A percentile compares a stretch with the other conserved stretches of the same genome.
Evolutionary conservation across 441 rosid genomes (phyloP).

Genomic region (Manihot esculenta): DNA sequence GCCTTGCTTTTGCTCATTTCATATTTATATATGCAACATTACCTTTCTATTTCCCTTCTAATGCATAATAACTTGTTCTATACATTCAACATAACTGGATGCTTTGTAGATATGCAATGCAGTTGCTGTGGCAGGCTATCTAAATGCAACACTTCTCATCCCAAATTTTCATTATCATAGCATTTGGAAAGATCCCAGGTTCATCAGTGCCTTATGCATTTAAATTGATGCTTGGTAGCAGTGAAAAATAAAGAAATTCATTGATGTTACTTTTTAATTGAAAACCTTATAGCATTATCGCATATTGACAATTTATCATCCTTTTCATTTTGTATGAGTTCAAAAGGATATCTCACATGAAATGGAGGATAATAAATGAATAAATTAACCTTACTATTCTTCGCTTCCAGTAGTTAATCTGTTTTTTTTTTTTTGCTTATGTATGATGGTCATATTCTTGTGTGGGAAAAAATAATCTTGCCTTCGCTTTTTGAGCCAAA

Average conservation of each 20-base stretch:
- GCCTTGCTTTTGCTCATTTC: slow-evolving; percentile 25
- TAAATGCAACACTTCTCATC: slow-evolving; percentile 92
- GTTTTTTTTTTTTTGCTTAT: not conserved
- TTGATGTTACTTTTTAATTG: slow-evolving; percentile 6
- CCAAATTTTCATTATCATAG: slow-evolving; percentile 97
- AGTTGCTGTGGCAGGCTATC: slow-evolving; percentile 98
- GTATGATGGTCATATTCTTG: not conserved
- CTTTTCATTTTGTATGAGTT: not conserved
- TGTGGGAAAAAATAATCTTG: not conserved
- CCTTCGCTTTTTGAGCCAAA: not conserved
- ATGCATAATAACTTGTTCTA: slow-evolving; percentile 22
- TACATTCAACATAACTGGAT: slow-evolving; percentile 27
- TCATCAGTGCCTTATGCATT: slow-evolving; percentile 23
- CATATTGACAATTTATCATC: not conserved
- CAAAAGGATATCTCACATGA: not conserved
- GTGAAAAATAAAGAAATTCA: not conserved
- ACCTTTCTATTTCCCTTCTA: not conserved
- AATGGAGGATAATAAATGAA: not conserved
- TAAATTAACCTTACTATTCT: not conserved
- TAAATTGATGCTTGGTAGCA: not conserved
- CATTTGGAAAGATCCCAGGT: slow-evolving; percentile 99
- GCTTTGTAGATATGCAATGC: slow-evolving; percentile 94
- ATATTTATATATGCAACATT: slow-evolving; percentile 8
- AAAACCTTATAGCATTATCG: not conserved
- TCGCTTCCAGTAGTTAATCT: not conserved